Evolutionary conservation across 768 basidiomycete species (phyloP).

Genomic region (Neoboletus brunneissimus): DNA sequence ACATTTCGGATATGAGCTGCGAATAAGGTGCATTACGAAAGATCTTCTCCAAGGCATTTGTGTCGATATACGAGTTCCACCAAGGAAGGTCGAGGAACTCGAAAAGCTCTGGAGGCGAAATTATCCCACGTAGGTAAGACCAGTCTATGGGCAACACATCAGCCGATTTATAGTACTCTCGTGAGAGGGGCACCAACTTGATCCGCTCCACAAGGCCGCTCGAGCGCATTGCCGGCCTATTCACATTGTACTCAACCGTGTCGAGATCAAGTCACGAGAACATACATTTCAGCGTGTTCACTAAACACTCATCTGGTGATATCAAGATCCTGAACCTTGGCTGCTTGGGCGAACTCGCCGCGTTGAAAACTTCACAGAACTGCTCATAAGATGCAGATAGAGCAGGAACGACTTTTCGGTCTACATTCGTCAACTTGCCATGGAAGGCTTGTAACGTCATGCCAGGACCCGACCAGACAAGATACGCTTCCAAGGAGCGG

Average conservation of each 20-base stretch:
- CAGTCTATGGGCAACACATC: constrained; percentile 9
- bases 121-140: constrained; percentile 14
- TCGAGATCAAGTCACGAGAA: not conserved
- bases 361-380: constrained; percentile 6
- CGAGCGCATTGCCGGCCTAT: constrained; percentile 6
- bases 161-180: not conserved
- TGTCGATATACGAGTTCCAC: constrained; percentile 11
- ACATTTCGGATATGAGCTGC: constrained; percentile 1
- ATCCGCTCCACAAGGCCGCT: constrained; percentile 9
- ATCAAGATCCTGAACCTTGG: not conserved
- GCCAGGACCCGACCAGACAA: constrained; percentile 13
- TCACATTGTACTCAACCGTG: not conserved
- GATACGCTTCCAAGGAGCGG: constrained; percentile 6
- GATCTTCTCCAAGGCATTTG: constrained; percentile 1
- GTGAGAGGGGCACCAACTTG: constrained; percentile 2
- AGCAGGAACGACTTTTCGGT: constrained; percentile 8
- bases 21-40: constrained; percentile 7
- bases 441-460: constrained; percentile 11
- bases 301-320: not conserved
- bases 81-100: constrained; percentile 12
- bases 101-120: constrained; percentile 14
- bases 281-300: constrained; percentile 9
- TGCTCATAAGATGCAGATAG: constrained; percentile 6
- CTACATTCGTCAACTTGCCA: constrained; percentile 5
- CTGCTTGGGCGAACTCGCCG: not conserved